phyloP scores from a whole-genome alignment of 495 filamentous ascomycete genomes.

The Talaromyces proteolyticus region DNA sequence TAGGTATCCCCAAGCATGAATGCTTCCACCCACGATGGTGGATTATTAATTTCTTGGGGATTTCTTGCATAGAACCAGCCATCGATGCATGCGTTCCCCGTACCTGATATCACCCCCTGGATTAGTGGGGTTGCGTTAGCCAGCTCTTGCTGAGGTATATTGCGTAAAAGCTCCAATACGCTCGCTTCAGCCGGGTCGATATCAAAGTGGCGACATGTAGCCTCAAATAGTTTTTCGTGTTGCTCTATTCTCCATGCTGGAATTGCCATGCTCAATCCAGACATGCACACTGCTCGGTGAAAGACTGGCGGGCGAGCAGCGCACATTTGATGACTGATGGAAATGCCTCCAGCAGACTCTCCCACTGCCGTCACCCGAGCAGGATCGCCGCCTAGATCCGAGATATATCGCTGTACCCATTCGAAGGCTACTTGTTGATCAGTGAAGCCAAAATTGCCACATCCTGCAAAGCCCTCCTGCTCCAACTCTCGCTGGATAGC shows the following conservation, averaged over 20 bases:
- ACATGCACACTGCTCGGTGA: slow-evolving; percentile 23
- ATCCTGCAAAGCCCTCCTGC: slow-evolving; percentile 13
- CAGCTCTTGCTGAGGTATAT: slow-evolving; percentile 20
- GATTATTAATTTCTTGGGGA: slow-evolving; percentile 12
- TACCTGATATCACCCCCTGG: slow-evolving; percentile 18
- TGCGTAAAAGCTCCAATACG: slow-evolving; percentile 14
- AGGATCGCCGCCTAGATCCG: slow-evolving; percentile 56
- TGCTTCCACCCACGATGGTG: slow-evolving; percentile 19
- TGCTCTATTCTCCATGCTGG: slow-evolving; percentile 19
- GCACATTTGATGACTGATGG: slow-evolving; percentile 53
- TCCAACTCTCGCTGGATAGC: slow-evolving; percentile 15
- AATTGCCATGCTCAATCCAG: slow-evolving; percentile 16
- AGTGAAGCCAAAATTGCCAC: slow-evolving; percentile 27
- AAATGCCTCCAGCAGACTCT: slow-evolving; percentile 58
- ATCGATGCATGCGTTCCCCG: slow-evolving; percentile 24
- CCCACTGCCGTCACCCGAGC: slow-evolving; percentile 58
- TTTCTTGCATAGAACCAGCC: slow-evolving; percentile 19
- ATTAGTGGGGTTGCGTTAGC: slow-evolving; percentile 20
- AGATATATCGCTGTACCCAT: slow-evolving; percentile 38
- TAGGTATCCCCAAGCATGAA: slow-evolving; percentile 26
- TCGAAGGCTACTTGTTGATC: slow-evolving; percentile 24
- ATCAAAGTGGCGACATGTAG: slow-evolving; percentile 15
- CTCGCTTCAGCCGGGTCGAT: slow-evolving; percentile 11
- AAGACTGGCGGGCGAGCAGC: slow-evolving; percentile 14
- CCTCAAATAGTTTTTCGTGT: slow-evolving; percentile 17